Conservation (phyloP, 2,329 filamentous ascomycete genomes). For the Aspergillus caelatus region DNA sequence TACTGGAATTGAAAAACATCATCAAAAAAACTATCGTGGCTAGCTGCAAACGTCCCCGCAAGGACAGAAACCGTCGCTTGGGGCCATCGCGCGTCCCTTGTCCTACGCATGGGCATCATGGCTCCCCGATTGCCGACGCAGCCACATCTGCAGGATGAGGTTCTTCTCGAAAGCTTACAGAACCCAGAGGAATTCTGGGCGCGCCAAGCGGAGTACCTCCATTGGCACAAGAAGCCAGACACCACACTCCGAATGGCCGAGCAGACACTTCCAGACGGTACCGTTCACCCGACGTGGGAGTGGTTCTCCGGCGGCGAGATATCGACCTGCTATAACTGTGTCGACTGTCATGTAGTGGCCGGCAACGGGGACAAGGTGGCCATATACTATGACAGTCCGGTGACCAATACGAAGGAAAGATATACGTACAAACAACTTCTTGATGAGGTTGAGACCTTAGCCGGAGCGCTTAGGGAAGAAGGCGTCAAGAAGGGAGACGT, state of each 20-base stretch:
- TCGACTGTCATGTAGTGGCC: conserved; percentile 88
- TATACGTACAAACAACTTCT: conserved; percentile 89
- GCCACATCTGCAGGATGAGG: conserved; percentile 19
- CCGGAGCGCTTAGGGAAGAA: conserved; percentile 85
- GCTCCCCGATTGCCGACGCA: neutral
- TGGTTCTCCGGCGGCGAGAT: conserved; percentile 91
- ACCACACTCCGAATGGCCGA: conserved; percentile 4
- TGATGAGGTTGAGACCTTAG: conserved; percentile 78
- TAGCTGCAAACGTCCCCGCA: conserved; percentile 4
- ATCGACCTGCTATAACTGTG: conserved; percentile 92
- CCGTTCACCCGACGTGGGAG: conserved; percentile 84
- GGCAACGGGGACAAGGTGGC: conserved; percentile 78
- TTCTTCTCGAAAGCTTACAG: conserved; percentile 65
- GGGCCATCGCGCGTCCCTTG: neutral
- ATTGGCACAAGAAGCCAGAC: conserved; percentile 64
- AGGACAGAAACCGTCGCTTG: neutral
- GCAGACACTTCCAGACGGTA: conserved; percentile 54
- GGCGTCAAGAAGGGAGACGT: conserved; percentile 94
- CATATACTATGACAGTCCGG: conserved; percentile 96
- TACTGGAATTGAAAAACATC: conserved; percentile 3
- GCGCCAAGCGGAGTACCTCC: conserved; percentile 75
- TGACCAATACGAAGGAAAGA: conserved; percentile 76
- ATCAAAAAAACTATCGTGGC: conserved; percentile 7
- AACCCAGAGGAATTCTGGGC: conserved; percentile 86
- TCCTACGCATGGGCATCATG: conserved; percentile 5